Evolutionary conservation across 306 rosid species (phyloP), one percentile per base, ranked within the genome.

Genomic region (Cucurbita maxima): DNA sequence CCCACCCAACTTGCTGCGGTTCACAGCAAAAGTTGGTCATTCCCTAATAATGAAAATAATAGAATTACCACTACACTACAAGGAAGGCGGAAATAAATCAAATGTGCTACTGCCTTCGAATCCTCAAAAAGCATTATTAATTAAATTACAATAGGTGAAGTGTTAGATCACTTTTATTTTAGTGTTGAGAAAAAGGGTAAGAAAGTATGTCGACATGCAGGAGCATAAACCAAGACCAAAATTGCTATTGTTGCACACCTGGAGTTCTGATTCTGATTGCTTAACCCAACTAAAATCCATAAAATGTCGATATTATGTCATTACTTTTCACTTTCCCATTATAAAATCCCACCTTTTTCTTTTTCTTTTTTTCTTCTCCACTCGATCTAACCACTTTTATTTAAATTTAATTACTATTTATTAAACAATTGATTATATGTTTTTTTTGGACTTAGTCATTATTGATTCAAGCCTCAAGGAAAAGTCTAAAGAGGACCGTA

Each of bases 141-240:
- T 56, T 37, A 41, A 40, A 63, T 58, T 10, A 58, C 38, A 58
- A 58, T 58, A 20, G 62, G 16, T 4, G 62, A 25, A 22, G 25
- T 22, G 25, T 22, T 22, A 22, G 34, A 30, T 30, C 34, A 30
- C 34, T 30, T 30, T 30, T 30, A 30, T 30, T 30, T 30, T 2
- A 41, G 51, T 8, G 6, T 41, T 43, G 50, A 8, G 51, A 25
- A 67, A 67, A 47, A 68, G 56, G 56, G 55, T 45, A 47, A 45
- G 79, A 82, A 85, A 87, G 0, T 0, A 84, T 89, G 96, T 88
- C 76, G 96, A 75, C 96, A 87, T 87, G 14, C 77, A 64, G 80
- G 75, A 5, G 61, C 64, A 30, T 36, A 62, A 47, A 16, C 3
- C 34, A 30, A 44, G 51, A 40, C 51, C 22, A 48, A 71, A 71